A percentile compares a stretch with the other conserved stretches of the same genome.
Evolutionary conservation across 1,284 basidiomycete species (phyloP).

Genomic region (Apiotrichum domesticum): DNA sequence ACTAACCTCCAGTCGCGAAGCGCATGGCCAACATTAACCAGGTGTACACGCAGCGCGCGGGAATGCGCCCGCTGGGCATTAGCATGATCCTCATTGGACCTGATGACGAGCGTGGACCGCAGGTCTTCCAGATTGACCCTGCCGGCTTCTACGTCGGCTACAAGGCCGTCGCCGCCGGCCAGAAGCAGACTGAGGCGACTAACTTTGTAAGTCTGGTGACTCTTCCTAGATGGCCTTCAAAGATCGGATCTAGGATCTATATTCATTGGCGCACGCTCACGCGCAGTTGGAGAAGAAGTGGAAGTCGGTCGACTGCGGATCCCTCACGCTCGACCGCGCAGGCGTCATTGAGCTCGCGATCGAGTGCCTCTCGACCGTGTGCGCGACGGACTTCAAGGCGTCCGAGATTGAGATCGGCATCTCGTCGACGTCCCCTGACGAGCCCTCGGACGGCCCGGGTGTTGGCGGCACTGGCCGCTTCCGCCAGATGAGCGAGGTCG

Average conservation of each 20-base stretch:
- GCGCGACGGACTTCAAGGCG: constrained; percentile 88
- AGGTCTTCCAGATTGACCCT: constrained; percentile 96
- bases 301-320: constrained; percentile 81
- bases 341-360: constrained; percentile 93
- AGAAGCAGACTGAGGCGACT: constrained; percentile 98
- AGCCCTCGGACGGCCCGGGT: constrained; percentile 41
- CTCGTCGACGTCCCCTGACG: constrained; percentile 38
- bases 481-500: constrained; percentile 74
- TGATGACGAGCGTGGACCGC: constrained; percentile 82
- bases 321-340: constrained; percentile 60
- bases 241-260: too few relatives aligned
- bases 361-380: constrained; percentile 84
- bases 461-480: constrained; percentile 57
- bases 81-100: constrained; percentile 95
- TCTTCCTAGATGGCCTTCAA: too few relatives aligned
- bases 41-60: constrained; percentile 95
- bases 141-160: constrained; percentile 98
- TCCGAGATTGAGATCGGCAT: constrained; percentile 54
- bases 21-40: constrained; percentile 98
- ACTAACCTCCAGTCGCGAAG: constrained; percentile 59
- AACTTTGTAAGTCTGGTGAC: constrained; percentile 57
- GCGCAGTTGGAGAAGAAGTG: constrained; percentile 86
- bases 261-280: not conserved
- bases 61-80: constrained; percentile 94
- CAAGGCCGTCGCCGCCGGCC: constrained; percentile 91